These are phyloP conservation scores for Vitis hybrid DNA, from an alignment of 177 flowering plant genomes.

Conservation along the genomic window DNA sequence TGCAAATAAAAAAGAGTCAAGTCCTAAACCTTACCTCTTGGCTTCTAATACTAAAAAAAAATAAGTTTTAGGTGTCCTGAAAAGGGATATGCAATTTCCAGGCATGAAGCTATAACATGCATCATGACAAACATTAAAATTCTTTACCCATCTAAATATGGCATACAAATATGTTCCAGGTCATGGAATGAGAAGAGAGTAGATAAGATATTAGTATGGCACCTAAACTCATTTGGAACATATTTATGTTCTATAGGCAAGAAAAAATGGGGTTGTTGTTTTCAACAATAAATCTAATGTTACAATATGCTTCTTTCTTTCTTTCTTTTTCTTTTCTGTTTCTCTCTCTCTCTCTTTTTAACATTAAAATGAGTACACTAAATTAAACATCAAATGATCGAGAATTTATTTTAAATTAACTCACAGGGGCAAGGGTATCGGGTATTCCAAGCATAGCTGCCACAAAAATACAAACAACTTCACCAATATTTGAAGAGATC, in stretches of 20 bases:
- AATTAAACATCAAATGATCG: too few relatives aligned
- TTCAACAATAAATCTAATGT: too few relatives aligned
- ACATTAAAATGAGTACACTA: too few relatives aligned
- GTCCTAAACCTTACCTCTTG: not conserved
- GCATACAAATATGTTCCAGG: not conserved
- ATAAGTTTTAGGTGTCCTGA: too few relatives aligned
- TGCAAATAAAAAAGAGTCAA: conserved; percentile 22
- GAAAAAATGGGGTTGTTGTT: too few relatives aligned
- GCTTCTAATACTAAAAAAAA: not conserved
- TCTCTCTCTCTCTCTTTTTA: too few relatives aligned
- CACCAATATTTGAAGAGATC: conserved; percentile 99
- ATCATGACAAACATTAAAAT: too few relatives aligned
- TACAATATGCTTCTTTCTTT: too few relatives aligned
- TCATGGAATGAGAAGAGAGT: not conserved
- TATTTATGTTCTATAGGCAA: too few relatives aligned
- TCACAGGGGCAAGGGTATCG: conserved; percentile 96
- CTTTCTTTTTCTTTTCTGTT: not conserved
- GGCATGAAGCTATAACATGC: too few relatives aligned
- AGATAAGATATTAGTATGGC: not conserved
- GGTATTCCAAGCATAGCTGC: conserved; percentile 99
- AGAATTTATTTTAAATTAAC: conserved; percentile 23
- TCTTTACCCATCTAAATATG: not conserved
- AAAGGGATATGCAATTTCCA: not conserved
- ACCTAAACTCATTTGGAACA: too few relatives aligned
- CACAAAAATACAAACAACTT: conserved; percentile 98